phyloP scores from a whole-genome alignment of 139 green algal species.

The Limnomonas spitsbergensis region DNA sequence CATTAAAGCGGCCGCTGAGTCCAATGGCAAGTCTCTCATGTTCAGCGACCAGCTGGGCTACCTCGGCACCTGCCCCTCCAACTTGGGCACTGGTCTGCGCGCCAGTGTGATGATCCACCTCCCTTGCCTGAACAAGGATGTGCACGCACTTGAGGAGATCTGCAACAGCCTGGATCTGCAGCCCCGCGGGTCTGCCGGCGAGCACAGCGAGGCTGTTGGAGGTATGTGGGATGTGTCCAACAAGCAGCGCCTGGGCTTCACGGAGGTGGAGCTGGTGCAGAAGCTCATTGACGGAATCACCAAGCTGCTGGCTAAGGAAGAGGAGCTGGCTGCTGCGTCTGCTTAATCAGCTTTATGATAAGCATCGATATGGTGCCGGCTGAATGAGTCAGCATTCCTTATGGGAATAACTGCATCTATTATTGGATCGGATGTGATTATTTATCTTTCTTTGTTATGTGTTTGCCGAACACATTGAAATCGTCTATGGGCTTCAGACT shows the following conservation, averaged over 20 bases:
- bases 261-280: slow-evolving; percentile 25
- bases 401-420: too few species aligned
- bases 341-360: too few species aligned
- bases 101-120: slow-evolving; percentile 19
- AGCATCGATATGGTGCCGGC: too few species aligned
- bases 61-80: slow-evolving; percentile 20
- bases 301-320: slow-evolving; percentile 19
- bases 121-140: slow-evolving; percentile 18
- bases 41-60: slow-evolving; percentile 14
- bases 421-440: too few species aligned
- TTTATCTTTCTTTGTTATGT: too few species aligned
- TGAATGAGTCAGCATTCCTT: too few species aligned
- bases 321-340: slow-evolving; percentile 18
- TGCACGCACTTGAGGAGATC: slow-evolving; percentile 20
- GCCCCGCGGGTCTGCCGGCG: slow-evolving; percentile 15
- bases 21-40: slow-evolving; percentile 14
- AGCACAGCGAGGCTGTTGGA: slow-evolving; percentile 16
- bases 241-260: slow-evolving; percentile 25
- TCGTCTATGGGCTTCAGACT: too few species aligned
- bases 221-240: slow-evolving; percentile 21
- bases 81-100: slow-evolving; percentile 20
- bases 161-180: slow-evolving; percentile 19
- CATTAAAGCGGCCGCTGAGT: slow-evolving; percentile 13
- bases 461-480: too few species aligned
- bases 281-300: slow-evolving; percentile 24